Base-by-base conservation (phyloP, 2,329 filamentous ascomycete genomes). In the Juglanconis oblonga region DNA sequence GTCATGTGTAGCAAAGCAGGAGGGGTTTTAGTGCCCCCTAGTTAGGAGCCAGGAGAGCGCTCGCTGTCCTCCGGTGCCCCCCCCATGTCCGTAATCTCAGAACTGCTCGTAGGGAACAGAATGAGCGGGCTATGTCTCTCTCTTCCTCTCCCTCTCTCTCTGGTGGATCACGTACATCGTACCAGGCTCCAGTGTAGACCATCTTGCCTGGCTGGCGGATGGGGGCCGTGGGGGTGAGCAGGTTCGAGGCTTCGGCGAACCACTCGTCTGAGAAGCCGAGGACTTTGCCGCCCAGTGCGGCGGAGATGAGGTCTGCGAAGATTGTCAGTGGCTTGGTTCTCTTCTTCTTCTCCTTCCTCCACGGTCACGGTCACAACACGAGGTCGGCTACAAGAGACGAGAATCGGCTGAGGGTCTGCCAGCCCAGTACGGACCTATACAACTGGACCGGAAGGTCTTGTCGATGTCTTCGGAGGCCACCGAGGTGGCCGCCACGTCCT, bases 101-200 rank as follows among this genome's bases (percentile, higher is more conserved):
- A n/a, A n/a, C n/a, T n/a, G n/a, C n/a, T n/a, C n/a, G n/a, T n/a
- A n/a, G n/a, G n/a, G n/a, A n/a, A n/a, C n/a, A n/a, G n/a, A n/a
- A n/a, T n/a, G n/a, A n/a, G n/a, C n/a, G n/a, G n/a, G n/a, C n/a
- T n/a, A n/a, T n/a, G n/a, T n/a, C n/a, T n/a, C n/a, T n/a, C n/a
- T n/a, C n/a, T n/a, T n/a, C n/a, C n/a, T n/a, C n/a, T n/a, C n/a
- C n/a, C n/a, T n/a, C n/a, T n/a, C n/a, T n/a, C n/a, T n/a, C n/a
- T n/a, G n/a, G n/a, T n/a, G n/a, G n/a, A n/a, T n/a, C n/a, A 44
- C 40, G 8, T 44, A 47, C 44, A 68, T 89, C 87, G 68, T 87
- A 89, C 87, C 87, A 89, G 50, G 87, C 86, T 52, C 87, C 87
- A 1, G 86, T 82, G 68, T 82, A 87, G 59, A 89, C 85, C 81